phyloP scores from a whole-genome alignment of 345 rosid genomes.

The Aquilaria yunnanensis region DNA sequence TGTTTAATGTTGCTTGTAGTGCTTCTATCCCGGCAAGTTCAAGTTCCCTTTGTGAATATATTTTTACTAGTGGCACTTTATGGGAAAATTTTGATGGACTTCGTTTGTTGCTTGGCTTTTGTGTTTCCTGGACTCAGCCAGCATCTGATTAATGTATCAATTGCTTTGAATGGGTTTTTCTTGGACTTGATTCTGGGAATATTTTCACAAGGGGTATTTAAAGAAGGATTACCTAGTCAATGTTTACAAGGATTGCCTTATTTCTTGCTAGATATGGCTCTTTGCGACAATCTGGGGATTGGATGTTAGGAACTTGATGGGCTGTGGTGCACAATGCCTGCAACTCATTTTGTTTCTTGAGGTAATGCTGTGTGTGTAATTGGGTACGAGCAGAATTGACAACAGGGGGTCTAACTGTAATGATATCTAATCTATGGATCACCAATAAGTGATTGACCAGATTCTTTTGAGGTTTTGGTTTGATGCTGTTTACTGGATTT shows the following conservation, averaged over 20 bases:
- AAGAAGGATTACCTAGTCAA: constrained; percentile 21
- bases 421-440: constrained; percentile 19
- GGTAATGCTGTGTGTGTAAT: constrained; percentile 41
- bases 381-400: constrained; percentile 22
- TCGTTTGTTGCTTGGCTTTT: too few species aligned
- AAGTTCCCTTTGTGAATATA: too few species aligned
- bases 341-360: constrained; percentile 41
- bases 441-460: constrained; percentile 21
- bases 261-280: constrained; percentile 90
- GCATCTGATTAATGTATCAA: too few species aligned
- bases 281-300: constrained; percentile 66
- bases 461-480: background rate
- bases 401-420: constrained; percentile 8
- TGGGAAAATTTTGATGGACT: too few species aligned
- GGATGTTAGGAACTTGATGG: constrained; percentile 81
- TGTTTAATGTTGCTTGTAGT: too few species aligned
- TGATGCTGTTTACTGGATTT: too few species aligned
- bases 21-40: too few species aligned
- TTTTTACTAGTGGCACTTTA: too few species aligned
- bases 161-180: background rate
- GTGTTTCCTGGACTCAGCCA: too few species aligned
- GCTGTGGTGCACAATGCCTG: constrained; percentile 54
- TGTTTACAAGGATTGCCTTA: constrained; percentile 43
- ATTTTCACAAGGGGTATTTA: constrained; percentile 6
- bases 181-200: background rate